These are phyloP conservation scores for Hirschfeldia incana DNA, from an alignment of 345 rosid species.

Conservation along the genomic window DNA sequence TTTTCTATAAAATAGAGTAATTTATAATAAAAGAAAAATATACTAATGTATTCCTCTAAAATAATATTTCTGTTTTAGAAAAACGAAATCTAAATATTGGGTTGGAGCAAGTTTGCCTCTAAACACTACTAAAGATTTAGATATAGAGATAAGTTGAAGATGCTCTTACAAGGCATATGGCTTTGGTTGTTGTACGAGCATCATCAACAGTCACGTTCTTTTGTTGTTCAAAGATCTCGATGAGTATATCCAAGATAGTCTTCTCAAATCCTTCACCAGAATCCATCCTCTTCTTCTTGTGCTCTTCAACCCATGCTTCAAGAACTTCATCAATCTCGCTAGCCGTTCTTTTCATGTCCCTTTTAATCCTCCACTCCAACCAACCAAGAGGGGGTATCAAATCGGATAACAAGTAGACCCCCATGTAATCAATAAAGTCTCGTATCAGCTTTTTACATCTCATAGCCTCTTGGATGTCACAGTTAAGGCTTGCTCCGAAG, in stretches of 20 bases:
- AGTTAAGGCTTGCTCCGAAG: constrained; percentile 12
- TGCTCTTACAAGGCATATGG: constrained; percentile 17
- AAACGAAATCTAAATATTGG: too few species aligned
- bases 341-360: constrained; percentile 43
- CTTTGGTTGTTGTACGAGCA: background rate
- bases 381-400: constrained; percentile 43
- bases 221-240: background rate
- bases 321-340: constrained; percentile 41
- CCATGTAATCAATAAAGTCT: constrained; percentile 34
- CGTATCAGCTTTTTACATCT: constrained; percentile 15
- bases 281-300: background rate
- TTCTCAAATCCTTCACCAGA: background rate
- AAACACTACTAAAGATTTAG: too few species aligned
- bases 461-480: constrained; percentile 24
- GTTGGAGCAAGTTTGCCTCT: too few species aligned
- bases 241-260: background rate
- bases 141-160: too few species aligned
- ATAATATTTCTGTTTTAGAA: too few species aligned
- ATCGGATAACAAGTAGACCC: constrained; percentile 41
- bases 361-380: constrained; percentile 41
- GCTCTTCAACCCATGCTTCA: constrained; percentile 46
- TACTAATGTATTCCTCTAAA: too few species aligned
- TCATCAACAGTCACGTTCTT: background rate
- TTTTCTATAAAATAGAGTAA: too few species aligned
- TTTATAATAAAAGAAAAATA: too few species aligned